Percentiles rank a stretch among this genome's conserved stretches.
Evolutionary conservation across 2,329 filamentous ascomycete genomes (phyloP).

Genomic region (Ophiocordyceps camponoti-saundersi): DNA sequence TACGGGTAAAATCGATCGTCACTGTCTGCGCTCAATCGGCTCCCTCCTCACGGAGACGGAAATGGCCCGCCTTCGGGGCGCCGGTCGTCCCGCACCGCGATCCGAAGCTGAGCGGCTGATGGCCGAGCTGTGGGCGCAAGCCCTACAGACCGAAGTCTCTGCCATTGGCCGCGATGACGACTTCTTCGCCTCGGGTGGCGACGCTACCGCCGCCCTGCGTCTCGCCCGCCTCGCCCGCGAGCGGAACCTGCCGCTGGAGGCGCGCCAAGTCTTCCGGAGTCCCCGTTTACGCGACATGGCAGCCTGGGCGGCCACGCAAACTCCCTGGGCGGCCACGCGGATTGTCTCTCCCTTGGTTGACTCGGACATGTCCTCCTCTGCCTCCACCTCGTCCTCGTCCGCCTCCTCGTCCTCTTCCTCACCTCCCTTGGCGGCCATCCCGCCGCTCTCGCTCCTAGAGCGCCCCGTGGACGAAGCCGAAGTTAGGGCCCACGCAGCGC

Average conservation of each 20-base stretch:
- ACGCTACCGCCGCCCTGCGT: conserved; percentile 21
- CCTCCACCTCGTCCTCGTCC: background rate
- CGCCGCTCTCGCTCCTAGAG: conserved; percentile 1
- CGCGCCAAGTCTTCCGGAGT: conserved; percentile 4
- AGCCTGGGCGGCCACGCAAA: background rate
- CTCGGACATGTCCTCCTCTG: background rate
- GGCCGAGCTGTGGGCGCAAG: background rate
- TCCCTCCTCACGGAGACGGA: conserved; percentile 5
- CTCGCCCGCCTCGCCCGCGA: conserved; percentile 16
- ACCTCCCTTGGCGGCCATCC: background rate
- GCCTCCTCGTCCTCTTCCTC: background rate
- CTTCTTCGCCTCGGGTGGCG: conserved; percentile 14
- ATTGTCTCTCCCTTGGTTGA: background rate
- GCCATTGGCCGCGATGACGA: conserved; percentile 3
- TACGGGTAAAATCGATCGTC: conserved; percentile 5
- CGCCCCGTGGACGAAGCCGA: background rate
- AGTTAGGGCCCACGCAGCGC: conserved; percentile 1
- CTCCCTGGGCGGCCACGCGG: background rate
- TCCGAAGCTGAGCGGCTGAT: conserved; percentile 4
- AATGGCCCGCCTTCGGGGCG: conserved; percentile 1
- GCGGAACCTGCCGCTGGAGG: conserved; percentile 5
- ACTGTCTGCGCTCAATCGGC: conserved; percentile 4
- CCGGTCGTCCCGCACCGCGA: conserved; percentile 1
- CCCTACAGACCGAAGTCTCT: background rate
- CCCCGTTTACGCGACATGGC: conserved; percentile 3